These are phyloP conservation scores for Reutealis trisperma DNA, from an alignment of 345 rosid species.

Conservation along the genomic window DNA sequence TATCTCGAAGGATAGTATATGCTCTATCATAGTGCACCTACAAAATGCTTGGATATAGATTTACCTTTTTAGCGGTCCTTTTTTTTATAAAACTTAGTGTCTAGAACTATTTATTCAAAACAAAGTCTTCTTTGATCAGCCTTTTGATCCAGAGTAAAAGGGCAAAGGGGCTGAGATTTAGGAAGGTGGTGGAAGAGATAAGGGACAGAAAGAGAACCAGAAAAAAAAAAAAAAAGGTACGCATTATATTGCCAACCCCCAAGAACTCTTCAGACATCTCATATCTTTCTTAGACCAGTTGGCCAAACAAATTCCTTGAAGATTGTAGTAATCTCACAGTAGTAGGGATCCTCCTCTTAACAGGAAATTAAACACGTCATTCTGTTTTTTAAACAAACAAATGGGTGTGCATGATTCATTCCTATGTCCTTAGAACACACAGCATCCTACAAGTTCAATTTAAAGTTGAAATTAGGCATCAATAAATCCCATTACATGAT, in stretches of 20 bases:
- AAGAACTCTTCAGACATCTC: background rate
- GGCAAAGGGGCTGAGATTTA: background rate
- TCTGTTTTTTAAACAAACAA: too few species aligned
- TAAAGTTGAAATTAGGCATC: background rate
- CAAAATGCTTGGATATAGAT: too few species aligned
- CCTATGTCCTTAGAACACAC: background rate
- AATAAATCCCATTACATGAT: background rate
- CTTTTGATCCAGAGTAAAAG: too few species aligned
- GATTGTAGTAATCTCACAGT: background rate
- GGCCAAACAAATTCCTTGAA: too few species aligned
- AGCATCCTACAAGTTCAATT: background rate
- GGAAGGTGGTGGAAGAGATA: background rate
- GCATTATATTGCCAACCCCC: background rate
- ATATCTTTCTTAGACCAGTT: background rate
- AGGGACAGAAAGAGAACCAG: background rate
- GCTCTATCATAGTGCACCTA: too few species aligned
- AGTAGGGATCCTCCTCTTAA: background rate
- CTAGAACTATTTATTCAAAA: too few species aligned
- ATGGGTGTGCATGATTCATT: background rate
- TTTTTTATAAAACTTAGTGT: too few species aligned
- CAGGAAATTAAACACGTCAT: background rate
- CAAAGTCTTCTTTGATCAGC: too few species aligned
- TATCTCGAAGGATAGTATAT: too few species aligned
- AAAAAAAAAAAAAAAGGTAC: background rate
- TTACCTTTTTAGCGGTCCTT: too few species aligned